Evolutionary conservation across 768 basidiomycete genomes (phyloP).

Genomic region (Suillus discolor): DNA sequence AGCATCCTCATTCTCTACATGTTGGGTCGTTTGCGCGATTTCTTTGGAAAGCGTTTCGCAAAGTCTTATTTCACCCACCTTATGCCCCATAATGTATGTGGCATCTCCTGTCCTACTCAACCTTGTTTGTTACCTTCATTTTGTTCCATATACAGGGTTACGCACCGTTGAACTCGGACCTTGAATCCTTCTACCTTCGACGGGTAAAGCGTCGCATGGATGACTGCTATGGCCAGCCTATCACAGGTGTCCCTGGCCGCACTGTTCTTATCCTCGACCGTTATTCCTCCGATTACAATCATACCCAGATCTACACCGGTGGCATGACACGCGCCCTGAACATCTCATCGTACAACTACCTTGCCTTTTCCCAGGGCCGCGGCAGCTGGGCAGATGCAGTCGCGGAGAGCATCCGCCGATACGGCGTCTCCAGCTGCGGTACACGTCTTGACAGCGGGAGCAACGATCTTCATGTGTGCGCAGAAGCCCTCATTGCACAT

Average conservation of each 20-base stretch:
- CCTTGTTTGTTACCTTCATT: neutral
- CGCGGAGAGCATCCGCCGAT: neutral
- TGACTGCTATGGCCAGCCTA: neutral
- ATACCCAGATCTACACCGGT: neutral
- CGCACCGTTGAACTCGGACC: neutral
- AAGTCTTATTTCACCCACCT: neutral
- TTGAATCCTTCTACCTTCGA: neutral
- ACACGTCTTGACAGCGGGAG: neutral
- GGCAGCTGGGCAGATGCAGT: neutral
- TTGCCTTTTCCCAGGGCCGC: neutral
- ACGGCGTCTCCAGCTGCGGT: neutral
- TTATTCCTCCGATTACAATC: neutral
- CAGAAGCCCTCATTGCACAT: neutral
- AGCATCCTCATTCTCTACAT: neutral
- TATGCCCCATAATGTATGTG: neutral
- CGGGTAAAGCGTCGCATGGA: neutral
- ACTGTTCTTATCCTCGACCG: neutral
- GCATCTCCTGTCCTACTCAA: neutral
- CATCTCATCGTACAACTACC: neutral
- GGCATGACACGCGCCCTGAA: neutral
- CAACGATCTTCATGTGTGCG: neutral
- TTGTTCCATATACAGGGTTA: neutral
- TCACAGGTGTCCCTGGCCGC: neutral
- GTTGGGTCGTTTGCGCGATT: neutral
- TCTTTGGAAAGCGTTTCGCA: neutral